Evolutionary conservation across 345 rosid species (phyloP).

Genomic region (Camelina hispida): DNA sequence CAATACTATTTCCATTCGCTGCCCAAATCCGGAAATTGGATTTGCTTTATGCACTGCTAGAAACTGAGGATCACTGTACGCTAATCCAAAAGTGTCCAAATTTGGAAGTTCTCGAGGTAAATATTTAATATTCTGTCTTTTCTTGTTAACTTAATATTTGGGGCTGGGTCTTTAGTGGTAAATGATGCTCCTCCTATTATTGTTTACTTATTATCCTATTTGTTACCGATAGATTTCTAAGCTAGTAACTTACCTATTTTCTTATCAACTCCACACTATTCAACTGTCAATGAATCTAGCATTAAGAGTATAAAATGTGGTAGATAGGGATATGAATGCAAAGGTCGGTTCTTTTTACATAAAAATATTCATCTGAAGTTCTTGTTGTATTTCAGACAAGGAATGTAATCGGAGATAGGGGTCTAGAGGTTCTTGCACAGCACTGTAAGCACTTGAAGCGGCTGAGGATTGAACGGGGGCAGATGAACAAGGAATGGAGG

Average conservation of each 20-base stretch:
- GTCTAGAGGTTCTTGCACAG: conserved; percentile 79
- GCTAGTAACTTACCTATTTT: background rate
- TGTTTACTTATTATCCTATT: background rate
- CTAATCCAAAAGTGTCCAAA: conserved; percentile 83
- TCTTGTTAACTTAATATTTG: conserved; percentile 9
- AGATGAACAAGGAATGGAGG: conserved; percentile 85
- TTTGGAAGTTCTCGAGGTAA: conserved; percentile 95
- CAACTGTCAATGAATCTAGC: conserved; percentile 9
- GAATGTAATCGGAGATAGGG: conserved; percentile 94
- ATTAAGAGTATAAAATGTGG: conserved; percentile 2
- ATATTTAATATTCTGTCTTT: conserved; percentile 2
- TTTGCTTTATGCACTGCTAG: conserved; percentile 83
- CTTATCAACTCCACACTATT: background rate
- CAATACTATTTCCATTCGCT: conserved; percentile 77
- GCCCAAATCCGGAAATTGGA: conserved; percentile 75
- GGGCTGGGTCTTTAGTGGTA: background rate
- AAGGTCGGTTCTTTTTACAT: background rate
- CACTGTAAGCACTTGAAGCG: conserved; percentile 76
- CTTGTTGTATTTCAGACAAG: conserved; percentile 67
- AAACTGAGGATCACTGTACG: conserved; percentile 80
- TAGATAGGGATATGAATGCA: conserved; percentile 17
- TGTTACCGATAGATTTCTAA: background rate
- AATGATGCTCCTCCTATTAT: background rate
- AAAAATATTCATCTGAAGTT: conserved; percentile 1
- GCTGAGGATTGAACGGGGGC: conserved; percentile 92